Evolutionary conservation across 1,284 basidiomycete species (phyloP), one percentile per base, ranked within the genome.

Genomic region (Pseudozyma tsukubaensis): DNA sequence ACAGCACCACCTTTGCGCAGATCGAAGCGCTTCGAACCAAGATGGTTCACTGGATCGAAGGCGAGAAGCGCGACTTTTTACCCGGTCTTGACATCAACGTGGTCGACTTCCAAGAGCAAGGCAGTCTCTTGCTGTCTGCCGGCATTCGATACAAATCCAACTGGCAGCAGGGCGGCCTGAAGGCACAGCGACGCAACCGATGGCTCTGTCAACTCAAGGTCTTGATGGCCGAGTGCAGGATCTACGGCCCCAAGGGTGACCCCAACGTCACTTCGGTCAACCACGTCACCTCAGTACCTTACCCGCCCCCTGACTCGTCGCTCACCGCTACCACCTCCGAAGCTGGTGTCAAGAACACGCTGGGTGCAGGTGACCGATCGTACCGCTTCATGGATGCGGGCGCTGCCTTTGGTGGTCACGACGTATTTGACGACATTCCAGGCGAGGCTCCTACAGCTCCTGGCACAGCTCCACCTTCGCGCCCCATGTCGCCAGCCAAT

Each of bases 61-160:
- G 85, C 18, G 84, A 86, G 61, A 78, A 80, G 54, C 79, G 84
- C 36, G 85, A 85, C 67, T 86, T 83, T 56, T 29, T 77, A 37
- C 80, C 83, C 0, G 71, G 72, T 5, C 63, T 85, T 49, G 84
- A 85, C 70, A 81, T 86, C 57, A 64, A 75, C 13, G 77, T 86
- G 32, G 58, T 86, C 89, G 93, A 94, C 84, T 92, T 95, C 77
- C 91, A 91, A 21, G 91, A 89, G 4, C 94, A 96, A 83, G 88
- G 88, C 68, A 93, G 91, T 84, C 89, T 96, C 88, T 88, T 88
- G 0, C 87, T 96, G 18, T 89, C 89, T 67, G 91, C 91, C 29
- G 91, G 92, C 81, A 96, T 96, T 86, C 92, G 91, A 84, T 95
- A 94, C 88, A 94, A 94, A 87, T 91, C 90, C 76, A 96, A 94